These are phyloP conservation scores for Trametes versicolor DNA, from an alignment of 1,284 basidiomycete genomes.

Conservation along the genomic window DNA sequence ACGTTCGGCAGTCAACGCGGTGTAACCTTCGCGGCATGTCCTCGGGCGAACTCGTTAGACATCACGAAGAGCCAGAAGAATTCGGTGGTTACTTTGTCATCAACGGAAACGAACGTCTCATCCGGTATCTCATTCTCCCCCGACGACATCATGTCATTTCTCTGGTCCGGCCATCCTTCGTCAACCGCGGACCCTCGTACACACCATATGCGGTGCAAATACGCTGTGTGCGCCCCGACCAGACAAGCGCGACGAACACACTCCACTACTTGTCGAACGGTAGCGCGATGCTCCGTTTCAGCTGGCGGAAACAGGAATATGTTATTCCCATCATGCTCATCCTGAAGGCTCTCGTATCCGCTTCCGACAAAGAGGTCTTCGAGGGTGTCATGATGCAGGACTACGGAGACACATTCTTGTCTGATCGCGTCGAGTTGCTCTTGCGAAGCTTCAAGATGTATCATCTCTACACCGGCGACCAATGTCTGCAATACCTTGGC, in stretches of 20 bases:
- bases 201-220: slow-evolving; percentile 96
- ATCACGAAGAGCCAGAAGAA: slow-evolving; percentile 97
- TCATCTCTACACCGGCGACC: slow-evolving; percentile 88
- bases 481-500: slow-evolving; percentile 97
- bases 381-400: slow-evolving; percentile 98
- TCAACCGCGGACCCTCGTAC: slow-evolving; percentile 95
- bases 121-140: slow-evolving; percentile 95
- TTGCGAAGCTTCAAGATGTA: slow-evolving; percentile 97
- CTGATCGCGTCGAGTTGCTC: slow-evolving; percentile 98
- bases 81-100: slow-evolving; percentile 99
- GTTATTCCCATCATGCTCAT: slow-evolving; percentile 98
- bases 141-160: slow-evolving; percentile 92
- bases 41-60: slow-evolving; percentile 87
- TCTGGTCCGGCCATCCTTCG: slow-evolving; percentile 87
- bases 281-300: slow-evolving; percentile 95
- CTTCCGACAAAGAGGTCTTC: slow-evolving; percentile 98
- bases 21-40: slow-evolving; percentile 92
- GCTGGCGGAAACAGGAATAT: slow-evolving; percentile 99
- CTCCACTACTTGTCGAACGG: slow-evolving; percentile 98
- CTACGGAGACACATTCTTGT: slow-evolving; percentile 97
- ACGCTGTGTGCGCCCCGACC: slow-evolving; percentile 92
- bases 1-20: slow-evolving; percentile 78
- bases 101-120: slow-evolving; percentile 99
- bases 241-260: slow-evolving; percentile 93
- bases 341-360: slow-evolving; percentile 94